Evolutionary conservation across 306 rosid genomes (phyloP).

Genomic region (Quercus suber): DNA sequence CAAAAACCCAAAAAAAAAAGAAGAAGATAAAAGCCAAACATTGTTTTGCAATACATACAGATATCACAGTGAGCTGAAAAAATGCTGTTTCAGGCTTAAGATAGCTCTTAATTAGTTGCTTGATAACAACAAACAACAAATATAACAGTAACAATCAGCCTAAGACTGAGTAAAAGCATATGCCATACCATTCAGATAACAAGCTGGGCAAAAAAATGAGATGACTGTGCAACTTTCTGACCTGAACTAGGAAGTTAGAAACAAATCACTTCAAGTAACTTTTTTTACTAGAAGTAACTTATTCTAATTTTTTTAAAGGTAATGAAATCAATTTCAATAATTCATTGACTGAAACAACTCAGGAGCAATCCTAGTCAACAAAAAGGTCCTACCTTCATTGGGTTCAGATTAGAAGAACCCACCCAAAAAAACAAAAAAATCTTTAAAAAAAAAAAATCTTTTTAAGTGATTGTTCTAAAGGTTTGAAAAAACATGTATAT

Average conservation of each 20-base stretch:
- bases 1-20: not conserved
- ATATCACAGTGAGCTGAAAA: constrained; percentile 9
- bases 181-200: not conserved
- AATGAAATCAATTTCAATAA: not conserved
- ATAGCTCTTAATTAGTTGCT: constrained; percentile 7
- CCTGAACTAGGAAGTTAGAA: not conserved
- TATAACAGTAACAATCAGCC: not conserved
- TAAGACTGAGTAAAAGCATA: not conserved
- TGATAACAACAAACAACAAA: not conserved
- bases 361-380: not conserved
- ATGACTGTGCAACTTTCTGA: not conserved
- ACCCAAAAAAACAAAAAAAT: not conserved
- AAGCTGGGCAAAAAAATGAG: not conserved
- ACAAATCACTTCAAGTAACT: not conserved
- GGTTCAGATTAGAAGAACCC: not conserved
- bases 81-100: constrained; percentile 2
- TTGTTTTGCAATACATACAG: constrained; percentile 9
- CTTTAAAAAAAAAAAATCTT: not conserved
- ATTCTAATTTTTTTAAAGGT: not conserved
- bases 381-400: not conserved
- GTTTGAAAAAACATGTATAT: not conserved
- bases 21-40: not conserved
- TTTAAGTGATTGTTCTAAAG: not conserved
- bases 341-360: not conserved
- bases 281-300: not conserved